Base-by-base conservation (phyloP, 495 filamentous ascomycete genomes). In the Xylaria palmicola region DNA sequence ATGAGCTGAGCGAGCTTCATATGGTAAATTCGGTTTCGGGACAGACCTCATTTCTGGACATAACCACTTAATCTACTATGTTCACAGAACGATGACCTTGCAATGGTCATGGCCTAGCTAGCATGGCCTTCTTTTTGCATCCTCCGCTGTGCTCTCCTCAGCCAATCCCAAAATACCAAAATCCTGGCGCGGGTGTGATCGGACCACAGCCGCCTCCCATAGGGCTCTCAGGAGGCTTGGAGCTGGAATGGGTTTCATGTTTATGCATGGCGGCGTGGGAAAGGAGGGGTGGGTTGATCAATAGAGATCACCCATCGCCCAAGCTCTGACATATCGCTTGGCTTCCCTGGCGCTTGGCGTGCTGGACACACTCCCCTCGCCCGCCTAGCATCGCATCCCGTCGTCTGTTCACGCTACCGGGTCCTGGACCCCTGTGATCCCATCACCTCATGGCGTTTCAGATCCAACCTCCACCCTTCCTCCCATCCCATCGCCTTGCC, bases 401-500 rank as follows among this genome's bases (percentile, higher is more conserved):
- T 17, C 26, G 4, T 37, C 29, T 12, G 10, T 6, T 22, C 15
- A 32, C 29, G 41, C 27, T 26, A 32, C 40, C 30, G 43, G 30
- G 27, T 37, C 24, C 55, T 8, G 8, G 36, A 41, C 29, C 57
- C 57, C 27, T 34, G 47, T 26, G 47, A 52, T 52, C n/a, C n/a
- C 15, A 24, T 20, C 47, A 36, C 29, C 40, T 37, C 29, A 48
- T 29, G 9, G 9, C 15, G 59, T 62, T 62, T 62, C 59, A 62
- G 27, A 55, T 48, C 29, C 39, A 47, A 52, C 47, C 40, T 54
- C 49, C 39, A 17, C 29, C 59, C 22, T 10, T 43, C 15, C 26
- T 43, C 20, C 3, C 1, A 9, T 47, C 22, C 27, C 54, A 13
- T 26, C 24, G 12, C 13, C 19, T 13, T 30, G 32, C 43, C 27